Evolutionary conservation across 345 rosid genomes (phyloP).

Genomic region (Eucalyptus regnans): DNA sequence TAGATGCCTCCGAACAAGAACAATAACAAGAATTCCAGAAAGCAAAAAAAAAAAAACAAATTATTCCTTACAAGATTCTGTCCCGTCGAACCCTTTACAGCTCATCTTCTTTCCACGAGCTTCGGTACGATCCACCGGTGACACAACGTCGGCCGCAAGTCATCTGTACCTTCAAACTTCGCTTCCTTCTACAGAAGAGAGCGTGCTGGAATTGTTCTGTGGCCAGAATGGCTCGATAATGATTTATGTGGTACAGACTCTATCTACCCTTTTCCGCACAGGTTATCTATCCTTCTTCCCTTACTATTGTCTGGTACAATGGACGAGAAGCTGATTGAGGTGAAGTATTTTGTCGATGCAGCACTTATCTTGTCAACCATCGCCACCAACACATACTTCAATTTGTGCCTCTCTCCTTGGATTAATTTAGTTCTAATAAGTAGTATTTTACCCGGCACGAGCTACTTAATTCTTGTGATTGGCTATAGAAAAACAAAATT

Average conservation of each 20-base stretch:
- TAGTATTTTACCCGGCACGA: not conserved
- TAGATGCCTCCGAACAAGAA: not conserved
- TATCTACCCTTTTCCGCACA: not conserved
- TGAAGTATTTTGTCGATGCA: not conserved
- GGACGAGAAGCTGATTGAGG: not conserved
- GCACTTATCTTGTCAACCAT: not conserved
- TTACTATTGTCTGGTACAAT: not conserved
- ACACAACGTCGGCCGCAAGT: not conserved
- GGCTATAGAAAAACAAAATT: not conserved
- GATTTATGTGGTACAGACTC: not conserved
- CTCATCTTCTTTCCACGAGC: not conserved
- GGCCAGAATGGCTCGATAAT: not conserved
- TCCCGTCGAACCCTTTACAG: not conserved
- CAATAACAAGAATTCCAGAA: not conserved
- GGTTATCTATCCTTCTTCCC: not conserved
- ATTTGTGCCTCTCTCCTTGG: not conserved
- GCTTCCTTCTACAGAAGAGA: not conserved
- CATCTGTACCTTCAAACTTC: not conserved
- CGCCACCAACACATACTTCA: not conserved
- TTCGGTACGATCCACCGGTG: not conserved
- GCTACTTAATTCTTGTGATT: not conserved
- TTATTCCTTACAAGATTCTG: not conserved
- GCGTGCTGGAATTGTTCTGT: not conserved
- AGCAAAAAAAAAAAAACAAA: not conserved
- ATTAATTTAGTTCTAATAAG: not conserved